Evolutionary conservation across 2,329 filamentous ascomycete genomes (phyloP).

Genomic region (Coleophoma crateriformis): DNA sequence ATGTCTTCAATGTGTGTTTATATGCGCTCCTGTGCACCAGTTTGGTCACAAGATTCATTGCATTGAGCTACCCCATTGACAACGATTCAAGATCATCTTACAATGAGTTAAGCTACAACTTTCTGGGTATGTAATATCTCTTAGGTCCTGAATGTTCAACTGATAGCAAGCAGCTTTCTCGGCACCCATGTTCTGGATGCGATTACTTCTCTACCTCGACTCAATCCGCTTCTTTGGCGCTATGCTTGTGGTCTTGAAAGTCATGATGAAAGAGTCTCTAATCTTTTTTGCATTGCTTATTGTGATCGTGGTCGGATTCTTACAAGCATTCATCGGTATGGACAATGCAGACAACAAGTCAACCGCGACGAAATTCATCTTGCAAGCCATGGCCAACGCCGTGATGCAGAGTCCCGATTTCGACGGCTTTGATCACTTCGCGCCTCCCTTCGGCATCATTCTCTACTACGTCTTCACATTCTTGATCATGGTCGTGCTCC

Average conservation of each 20-base stretch:
- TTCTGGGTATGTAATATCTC: constrained; percentile 44
- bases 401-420: constrained; percentile 93
- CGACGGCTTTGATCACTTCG: constrained; percentile 79
- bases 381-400: constrained; percentile 80
- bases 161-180: constrained; percentile 57
- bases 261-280: constrained; percentile 89
- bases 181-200: constrained; percentile 95
- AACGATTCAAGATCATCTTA: constrained; percentile 51
- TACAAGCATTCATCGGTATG: constrained; percentile 91
- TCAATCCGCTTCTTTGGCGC: constrained; percentile 93
- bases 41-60: constrained; percentile 73
- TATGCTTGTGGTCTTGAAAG: constrained; percentile 95
- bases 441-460: constrained; percentile 86
- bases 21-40: constrained; percentile 76
- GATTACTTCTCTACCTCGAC: constrained; percentile 87
- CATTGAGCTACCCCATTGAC: constrained; percentile 54
- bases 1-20: constrained; percentile 82
- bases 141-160: background rate
- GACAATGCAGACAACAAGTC: constrained; percentile 74
- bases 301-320: constrained; percentile 79
- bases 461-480: constrained; percentile 98
- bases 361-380: constrained; percentile 64
- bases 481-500: constrained; percentile 86
- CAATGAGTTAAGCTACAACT: constrained; percentile 86
- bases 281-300: constrained; percentile 93